Evolutionary conservation across 306 rosid genomes (phyloP).

Genomic region (Cicer cuneatum): DNA sequence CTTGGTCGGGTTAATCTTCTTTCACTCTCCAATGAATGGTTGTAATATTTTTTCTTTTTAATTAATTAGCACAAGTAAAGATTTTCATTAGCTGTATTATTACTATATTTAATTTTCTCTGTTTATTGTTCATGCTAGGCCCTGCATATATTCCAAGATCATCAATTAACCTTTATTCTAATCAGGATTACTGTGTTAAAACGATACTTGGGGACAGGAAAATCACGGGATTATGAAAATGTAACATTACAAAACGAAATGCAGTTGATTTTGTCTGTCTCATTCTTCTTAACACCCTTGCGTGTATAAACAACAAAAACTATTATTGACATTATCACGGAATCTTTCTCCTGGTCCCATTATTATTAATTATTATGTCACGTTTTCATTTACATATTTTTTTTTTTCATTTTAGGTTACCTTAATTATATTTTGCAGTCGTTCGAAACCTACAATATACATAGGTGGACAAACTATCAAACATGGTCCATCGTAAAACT

Average conservation of each 20-base stretch:
- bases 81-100: no score
- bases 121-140: slow-evolving; percentile 17
- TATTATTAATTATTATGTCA: slow-evolving; percentile 8
- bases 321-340: slow-evolving; percentile 37
- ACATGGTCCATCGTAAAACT: no score
- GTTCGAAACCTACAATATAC: not conserved
- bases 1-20: no score
- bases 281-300: slow-evolving; percentile 28
- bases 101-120: not conserved
- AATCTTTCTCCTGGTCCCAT: slow-evolving; percentile 26
- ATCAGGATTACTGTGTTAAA: slow-evolving; percentile 47
- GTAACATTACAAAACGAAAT: slow-evolving; percentile 44
- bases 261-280: slow-evolving; percentile 50
- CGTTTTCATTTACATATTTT: slow-evolving; percentile 14
- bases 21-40: no score
- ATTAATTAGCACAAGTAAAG: no score
- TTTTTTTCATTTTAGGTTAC: not conserved
- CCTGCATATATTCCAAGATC: slow-evolving; percentile 54
- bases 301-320: slow-evolving; percentile 27
- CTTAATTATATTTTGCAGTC: not conserved
- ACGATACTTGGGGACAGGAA: slow-evolving; percentile 51
- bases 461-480: no score
- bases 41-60: no score
- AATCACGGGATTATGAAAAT: slow-evolving; percentile 54
- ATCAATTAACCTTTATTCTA: slow-evolving; percentile 21